phyloP scores from a whole-genome alignment of 2,329 filamentous ascomycete genomes.

The Cephalotrichum gorgonifer region DNA sequence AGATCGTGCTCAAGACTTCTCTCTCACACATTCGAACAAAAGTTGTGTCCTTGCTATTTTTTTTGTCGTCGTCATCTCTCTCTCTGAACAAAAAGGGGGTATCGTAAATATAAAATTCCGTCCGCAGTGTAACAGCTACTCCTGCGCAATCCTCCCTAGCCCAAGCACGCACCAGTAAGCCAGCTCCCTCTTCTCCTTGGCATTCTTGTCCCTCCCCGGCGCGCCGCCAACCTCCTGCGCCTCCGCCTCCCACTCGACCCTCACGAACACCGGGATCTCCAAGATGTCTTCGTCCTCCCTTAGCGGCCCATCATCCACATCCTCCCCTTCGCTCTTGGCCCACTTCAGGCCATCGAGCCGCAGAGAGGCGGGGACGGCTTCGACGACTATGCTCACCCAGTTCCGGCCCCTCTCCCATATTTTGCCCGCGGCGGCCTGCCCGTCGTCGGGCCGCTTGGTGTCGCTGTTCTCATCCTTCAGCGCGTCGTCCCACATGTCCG shows the following conservation, averaged over 20 bases:
- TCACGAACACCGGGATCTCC: constrained; percentile 90
- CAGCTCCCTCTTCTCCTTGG: constrained; percentile 72
- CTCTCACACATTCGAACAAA: neutral
- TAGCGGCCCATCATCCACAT: constrained; percentile 34
- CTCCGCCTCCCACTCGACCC: constrained; percentile 81
- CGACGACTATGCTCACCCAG: constrained; percentile 88
- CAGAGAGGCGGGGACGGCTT: constrained; percentile 63
- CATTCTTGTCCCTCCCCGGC: constrained; percentile 43
- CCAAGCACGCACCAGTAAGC: constrained; percentile 95
- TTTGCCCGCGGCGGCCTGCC: constrained; percentile 69
- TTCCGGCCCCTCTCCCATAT: constrained; percentile 93
- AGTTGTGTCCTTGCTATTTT: neutral
- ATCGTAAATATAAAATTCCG: constrained; percentile 21
- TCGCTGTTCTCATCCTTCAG: constrained; percentile 44
- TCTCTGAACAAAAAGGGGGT: constrained; percentile 20
- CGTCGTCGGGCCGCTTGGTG: constrained; percentile 17
- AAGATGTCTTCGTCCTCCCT: constrained; percentile 54
- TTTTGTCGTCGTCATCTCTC: constrained; percentile 5
- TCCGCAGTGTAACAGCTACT: constrained; percentile 12
- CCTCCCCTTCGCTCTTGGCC: constrained; percentile 20
- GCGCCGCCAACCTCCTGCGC: constrained; percentile 50
- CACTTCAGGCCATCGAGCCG: constrained; percentile 23
- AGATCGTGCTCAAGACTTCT: neutral
- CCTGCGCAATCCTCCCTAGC: constrained; percentile 64
- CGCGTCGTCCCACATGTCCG: constrained; percentile 80